Conservation (phyloP, 306 rosid species). For the Datisca glomerata region DNA sequence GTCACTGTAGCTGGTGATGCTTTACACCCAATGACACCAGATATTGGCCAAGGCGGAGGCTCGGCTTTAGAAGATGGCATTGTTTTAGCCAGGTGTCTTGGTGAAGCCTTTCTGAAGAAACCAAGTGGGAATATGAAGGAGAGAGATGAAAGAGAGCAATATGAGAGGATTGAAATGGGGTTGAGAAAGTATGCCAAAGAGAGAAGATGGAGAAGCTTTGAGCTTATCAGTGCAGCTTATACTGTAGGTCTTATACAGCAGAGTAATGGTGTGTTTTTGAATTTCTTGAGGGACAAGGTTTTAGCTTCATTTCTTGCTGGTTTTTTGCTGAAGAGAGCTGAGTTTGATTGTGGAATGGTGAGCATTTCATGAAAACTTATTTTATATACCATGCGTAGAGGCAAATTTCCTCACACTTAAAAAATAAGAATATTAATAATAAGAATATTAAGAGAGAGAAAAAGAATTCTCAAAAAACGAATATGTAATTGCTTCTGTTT, state of each 20-base stretch:
- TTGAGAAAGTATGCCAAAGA: conserved; percentile 46
- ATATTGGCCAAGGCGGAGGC: conserved; percentile 72
- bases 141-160: conserved; percentile 19
- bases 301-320: conserved; percentile 23
- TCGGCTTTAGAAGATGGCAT: conserved; percentile 58
- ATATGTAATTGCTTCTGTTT: too few species aligned
- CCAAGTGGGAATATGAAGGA: background rate
- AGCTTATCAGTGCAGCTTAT: conserved; percentile 26
- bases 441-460: too few species aligned
- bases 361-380: too few species aligned
- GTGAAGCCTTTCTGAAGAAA: conserved; percentile 25
- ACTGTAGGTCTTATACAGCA: conserved; percentile 33
- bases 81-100: conserved; percentile 53
- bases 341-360: conserved; percentile 59
- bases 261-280: conserved; percentile 19
- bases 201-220: conserved; percentile 64
- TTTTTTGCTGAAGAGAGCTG: conserved; percentile 14
- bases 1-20: conserved; percentile 80
- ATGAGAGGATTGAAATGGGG: conserved; percentile 27
- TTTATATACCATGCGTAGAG: too few species aligned
- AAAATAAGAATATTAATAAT: too few species aligned
- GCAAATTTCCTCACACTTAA: too few species aligned
- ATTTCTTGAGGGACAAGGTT: conserved; percentile 36
- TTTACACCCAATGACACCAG: conserved; percentile 74
- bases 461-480: too few species aligned